A percentile compares a stretch with the other conserved stretches of the same genome.
These are phyloP conservation scores for Brassica rapa DNA, from an alignment of 345 rosid genomes.

Conservation along the genomic window DNA sequence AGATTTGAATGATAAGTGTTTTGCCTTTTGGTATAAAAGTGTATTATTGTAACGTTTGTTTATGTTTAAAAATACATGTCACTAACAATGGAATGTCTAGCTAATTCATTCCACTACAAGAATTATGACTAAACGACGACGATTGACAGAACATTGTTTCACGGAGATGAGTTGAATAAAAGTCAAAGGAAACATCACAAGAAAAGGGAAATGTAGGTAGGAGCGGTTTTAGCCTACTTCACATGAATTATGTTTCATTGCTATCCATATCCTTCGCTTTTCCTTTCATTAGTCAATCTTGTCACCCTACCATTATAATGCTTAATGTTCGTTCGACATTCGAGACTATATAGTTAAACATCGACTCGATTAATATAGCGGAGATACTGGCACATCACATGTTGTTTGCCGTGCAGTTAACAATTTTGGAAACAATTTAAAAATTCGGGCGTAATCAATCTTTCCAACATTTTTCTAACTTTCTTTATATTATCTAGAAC, in stretches of 20 bases:
- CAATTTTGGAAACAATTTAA: background rate
- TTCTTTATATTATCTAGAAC: background rate
- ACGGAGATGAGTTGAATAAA: conserved; percentile 28
- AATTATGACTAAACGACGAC: background rate
- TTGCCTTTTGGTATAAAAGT: conserved; percentile 12
- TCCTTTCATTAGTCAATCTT: conserved; percentile 11
- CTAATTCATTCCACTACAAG: conserved; percentile 12
- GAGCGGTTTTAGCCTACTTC: conserved; percentile 12
- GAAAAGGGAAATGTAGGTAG: conserved; percentile 13
- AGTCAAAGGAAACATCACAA: conserved; percentile 24
- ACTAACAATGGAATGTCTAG: conserved; percentile 12
- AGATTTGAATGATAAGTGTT: background rate
- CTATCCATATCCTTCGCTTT: conserved; percentile 15
- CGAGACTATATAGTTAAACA: background rate
- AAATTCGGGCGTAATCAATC: background rate
- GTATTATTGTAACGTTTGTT: background rate
- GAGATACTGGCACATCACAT: conserved; percentile 1
- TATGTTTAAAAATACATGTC: background rate
- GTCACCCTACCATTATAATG: background rate
- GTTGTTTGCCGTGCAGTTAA: background rate
- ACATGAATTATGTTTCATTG: conserved; percentile 24
- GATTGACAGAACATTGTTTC: conserved; percentile 19
- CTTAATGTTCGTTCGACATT: background rate
- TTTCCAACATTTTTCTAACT: background rate
- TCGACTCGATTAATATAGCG: background rate